A percentile compares a stretch with the other conserved stretches of the same genome.
phyloP scores from a whole-genome alignment of 768 basidiomycete species.

The Tulasnella sp. region DNA sequence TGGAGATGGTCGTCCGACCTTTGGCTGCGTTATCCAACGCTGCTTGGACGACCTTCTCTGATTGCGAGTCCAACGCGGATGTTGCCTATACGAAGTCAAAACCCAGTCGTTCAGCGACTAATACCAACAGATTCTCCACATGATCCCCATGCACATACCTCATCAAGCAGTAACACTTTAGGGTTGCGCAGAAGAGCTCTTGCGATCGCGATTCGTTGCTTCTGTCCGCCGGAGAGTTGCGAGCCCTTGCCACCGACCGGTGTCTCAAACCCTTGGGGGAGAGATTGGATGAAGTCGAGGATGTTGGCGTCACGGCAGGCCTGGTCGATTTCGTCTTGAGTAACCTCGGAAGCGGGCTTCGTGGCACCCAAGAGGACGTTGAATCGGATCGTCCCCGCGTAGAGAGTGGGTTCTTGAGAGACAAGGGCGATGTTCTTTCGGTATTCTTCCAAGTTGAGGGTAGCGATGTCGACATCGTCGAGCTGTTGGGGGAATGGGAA shows the following conservation, averaged over 20 bases:
- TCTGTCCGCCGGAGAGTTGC: constrained; percentile 83
- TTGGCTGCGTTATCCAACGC: constrained; percentile 31
- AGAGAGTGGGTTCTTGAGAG: constrained; percentile 79
- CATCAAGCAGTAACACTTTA: constrained; percentile 79
- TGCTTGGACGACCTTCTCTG: constrained; percentile 43
- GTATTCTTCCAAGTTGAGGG: constrained; percentile 80
- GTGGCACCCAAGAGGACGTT: constrained; percentile 83
- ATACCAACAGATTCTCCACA: background rate
- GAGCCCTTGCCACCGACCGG: constrained; percentile 56
- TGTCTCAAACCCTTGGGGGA: constrained; percentile 51
- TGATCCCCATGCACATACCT: constrained; percentile 37
- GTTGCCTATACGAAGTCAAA: constrained; percentile 32
- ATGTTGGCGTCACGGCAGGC: constrained; percentile 86
- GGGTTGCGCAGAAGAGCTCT: constrained; percentile 88
- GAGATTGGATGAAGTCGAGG: constrained; percentile 77
- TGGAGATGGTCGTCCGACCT: constrained; percentile 31
- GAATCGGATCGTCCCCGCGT: constrained; percentile 83
- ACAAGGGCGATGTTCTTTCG: constrained; percentile 84
- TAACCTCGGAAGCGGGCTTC: constrained; percentile 71
- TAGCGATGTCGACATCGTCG: constrained; percentile 67
- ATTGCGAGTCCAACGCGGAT: constrained; percentile 41
- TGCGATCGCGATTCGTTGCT: constrained; percentile 80
- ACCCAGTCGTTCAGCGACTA: background rate
- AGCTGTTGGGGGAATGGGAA: constrained; percentile 41
- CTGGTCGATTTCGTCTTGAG: constrained; percentile 78